Percentiles rank a stretch among this genome's conserved stretches.
phyloP scores from a whole-genome alignment of 2,329 filamentous ascomycete species.

The Akanthomyces uredinophilus region DNA sequence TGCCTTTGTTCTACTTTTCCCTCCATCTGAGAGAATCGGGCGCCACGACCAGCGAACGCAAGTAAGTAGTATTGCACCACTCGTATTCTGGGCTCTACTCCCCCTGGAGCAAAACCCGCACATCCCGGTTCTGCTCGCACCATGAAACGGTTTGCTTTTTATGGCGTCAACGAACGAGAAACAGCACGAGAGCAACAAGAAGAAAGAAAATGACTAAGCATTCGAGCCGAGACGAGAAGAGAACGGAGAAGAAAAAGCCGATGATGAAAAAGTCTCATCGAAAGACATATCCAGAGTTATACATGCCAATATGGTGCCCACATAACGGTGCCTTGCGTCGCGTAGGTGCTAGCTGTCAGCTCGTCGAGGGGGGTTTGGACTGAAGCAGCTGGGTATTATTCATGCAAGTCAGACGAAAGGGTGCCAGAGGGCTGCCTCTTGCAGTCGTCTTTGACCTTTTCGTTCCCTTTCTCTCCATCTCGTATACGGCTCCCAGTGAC shows the following conservation, averaged over 20 bases:
- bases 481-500: background rate
- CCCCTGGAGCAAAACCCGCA: background rate
- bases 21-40: background rate
- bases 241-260: background rate
- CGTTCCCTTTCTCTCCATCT: background rate
- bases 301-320: background rate
- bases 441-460: background rate
- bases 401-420: background rate
- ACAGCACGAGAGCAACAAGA: background rate
- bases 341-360: background rate
- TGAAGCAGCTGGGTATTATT: too few species aligned
- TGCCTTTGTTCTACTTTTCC: background rate
- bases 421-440: background rate
- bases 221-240: background rate
- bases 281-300: background rate
- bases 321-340: background rate
- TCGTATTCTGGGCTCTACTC: background rate
- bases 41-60: background rate
- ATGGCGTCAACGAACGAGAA: background rate
- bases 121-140: background rate
- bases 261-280: background rate
- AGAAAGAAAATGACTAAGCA: background rate
- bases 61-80: background rate
- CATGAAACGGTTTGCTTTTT: background rate
- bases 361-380: background rate